Evolutionary conservation across 2,329 filamentous ascomycete genomes (phyloP).

Genomic region (Byssothecium circinans): DNA sequence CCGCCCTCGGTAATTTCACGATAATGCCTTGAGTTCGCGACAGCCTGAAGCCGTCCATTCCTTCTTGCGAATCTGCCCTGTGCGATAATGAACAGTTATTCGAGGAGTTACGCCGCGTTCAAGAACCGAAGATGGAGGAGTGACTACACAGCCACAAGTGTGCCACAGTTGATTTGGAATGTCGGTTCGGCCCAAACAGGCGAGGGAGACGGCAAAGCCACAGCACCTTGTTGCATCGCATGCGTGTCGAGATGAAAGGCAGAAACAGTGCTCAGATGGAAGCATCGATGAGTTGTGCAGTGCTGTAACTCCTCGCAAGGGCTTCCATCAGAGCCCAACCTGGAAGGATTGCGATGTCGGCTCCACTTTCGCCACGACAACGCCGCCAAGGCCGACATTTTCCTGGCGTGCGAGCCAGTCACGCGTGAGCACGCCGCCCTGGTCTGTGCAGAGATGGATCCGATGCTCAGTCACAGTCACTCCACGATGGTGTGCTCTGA

Average conservation of each 20-base stretch:
- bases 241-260: constrained; percentile 7
- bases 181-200: background rate
- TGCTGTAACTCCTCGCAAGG: constrained; percentile 25
- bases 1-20: background rate
- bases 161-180: too few species aligned
- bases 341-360: constrained; percentile 28
- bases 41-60: background rate
- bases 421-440: constrained; percentile 18
- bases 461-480: constrained; percentile 24
- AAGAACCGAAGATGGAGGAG: background rate
- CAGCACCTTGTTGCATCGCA: constrained; percentile 7
- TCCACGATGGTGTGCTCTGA: constrained; percentile 37
- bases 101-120: constrained; percentile 3
- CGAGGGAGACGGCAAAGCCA: constrained; percentile 10
- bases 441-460: constrained; percentile 10
- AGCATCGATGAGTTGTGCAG: constrained; percentile 20
- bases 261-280: constrained; percentile 10
- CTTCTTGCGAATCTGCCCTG: constrained; percentile 7
- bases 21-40: background rate
- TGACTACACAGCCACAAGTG: constrained; percentile 8
- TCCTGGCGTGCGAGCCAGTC: constrained; percentile 30
- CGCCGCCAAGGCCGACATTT: background rate
- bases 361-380: constrained; percentile 25
- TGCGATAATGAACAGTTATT: constrained; percentile 1
- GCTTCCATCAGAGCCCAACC: constrained; percentile 4